Base-by-base conservation (phyloP, 371 early-diverging fungal genomes). In the Mucor saturninus region DNA sequence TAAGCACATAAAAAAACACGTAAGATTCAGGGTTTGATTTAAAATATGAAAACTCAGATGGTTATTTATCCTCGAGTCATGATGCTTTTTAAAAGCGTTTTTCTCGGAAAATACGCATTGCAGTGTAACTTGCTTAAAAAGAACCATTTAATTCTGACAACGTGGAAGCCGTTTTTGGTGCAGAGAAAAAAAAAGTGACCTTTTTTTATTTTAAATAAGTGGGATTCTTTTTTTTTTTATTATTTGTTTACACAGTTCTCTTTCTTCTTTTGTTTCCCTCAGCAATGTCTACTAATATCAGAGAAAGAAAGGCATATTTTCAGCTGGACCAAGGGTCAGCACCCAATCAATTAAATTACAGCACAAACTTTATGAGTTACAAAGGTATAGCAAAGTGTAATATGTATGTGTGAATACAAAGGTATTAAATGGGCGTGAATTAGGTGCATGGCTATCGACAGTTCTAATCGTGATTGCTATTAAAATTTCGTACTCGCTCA, bases 401-500 rank as follows among this genome's bases (percentile, higher is more conserved):
- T 15, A 46, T 8, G 5, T 46, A 5, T 5, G 46, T 35, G 35
- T 35, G 8, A 6, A 11, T 50, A 30, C 8, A 49, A 30, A 26
- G 9, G 8, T 30, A 13, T 30, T 28, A 50, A 49, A 30, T 9
- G n/a, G n/a, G 28, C 48, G 26, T 39, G 15, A 28, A 13, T 54
- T 46, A 93, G 97, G 98, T 32, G 91, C 95, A 15, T 97, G 97
- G 95, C 78, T 90, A 30, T 90, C 94, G 26, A 89, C 91, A 56
- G 69, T 95, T 10, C 73, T 93, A 57, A 69, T 95, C 29, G 85
- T 95, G 49, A 67, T 91, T 3, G 67, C 77, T 15, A 74, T 95
- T 56, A 90, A 94, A 72, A 64, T 93, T 13, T 62, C 91, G 14
- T 90, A 92, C 56, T 87, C 90, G n/a, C 83, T 89, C 42, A 84